Conservation (phyloP, 805 yeast genomes). For the Hanseniaspora osmophila region DNA sequence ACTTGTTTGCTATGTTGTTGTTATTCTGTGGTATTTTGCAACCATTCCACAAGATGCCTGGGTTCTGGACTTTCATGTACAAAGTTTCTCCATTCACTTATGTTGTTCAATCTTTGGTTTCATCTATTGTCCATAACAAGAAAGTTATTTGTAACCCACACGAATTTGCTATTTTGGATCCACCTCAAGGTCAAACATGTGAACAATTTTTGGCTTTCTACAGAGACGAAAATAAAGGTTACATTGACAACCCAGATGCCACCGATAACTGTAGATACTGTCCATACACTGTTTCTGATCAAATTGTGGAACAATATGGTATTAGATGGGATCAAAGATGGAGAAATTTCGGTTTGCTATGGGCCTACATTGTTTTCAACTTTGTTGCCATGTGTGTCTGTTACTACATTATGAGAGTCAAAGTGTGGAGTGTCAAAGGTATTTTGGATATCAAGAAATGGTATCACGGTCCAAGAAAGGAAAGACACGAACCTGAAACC, state of each 20-base stretch:
- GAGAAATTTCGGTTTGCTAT: constrained; percentile 51
- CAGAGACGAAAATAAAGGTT: constrained; percentile 31
- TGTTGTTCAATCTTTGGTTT: constrained; percentile 30
- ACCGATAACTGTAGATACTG: constrained; percentile 52
- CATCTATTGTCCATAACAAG: constrained; percentile 27
- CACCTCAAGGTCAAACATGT: constrained; percentile 39
- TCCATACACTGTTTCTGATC: constrained; percentile 40
- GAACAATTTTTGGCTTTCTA: constrained; percentile 30
- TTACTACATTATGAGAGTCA: constrained; percentile 26
- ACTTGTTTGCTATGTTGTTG: constrained; percentile 35
- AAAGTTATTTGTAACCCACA: constrained; percentile 23
- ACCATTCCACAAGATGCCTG: constrained; percentile 30
- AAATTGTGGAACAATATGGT: constrained; percentile 34
- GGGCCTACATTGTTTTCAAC: constrained; percentile 30
- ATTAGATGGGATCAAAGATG: constrained; percentile 35
- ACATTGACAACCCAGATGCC: constrained; percentile 28
- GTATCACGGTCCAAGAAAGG: constrained; percentile 30
- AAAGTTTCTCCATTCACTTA: constrained; percentile 35
- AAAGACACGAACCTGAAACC: constrained; percentile 34
- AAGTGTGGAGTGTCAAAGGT: constrained; percentile 22
- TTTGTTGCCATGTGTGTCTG: constrained; percentile 25
- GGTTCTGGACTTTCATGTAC: constrained; percentile 36
- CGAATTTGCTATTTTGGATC: constrained; percentile 27
- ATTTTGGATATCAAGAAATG: constrained; percentile 26
- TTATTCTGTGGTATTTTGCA: constrained; percentile 41